Conservation (phyloP, 257 asterid genomes). For the Petunia secreta region DNA sequence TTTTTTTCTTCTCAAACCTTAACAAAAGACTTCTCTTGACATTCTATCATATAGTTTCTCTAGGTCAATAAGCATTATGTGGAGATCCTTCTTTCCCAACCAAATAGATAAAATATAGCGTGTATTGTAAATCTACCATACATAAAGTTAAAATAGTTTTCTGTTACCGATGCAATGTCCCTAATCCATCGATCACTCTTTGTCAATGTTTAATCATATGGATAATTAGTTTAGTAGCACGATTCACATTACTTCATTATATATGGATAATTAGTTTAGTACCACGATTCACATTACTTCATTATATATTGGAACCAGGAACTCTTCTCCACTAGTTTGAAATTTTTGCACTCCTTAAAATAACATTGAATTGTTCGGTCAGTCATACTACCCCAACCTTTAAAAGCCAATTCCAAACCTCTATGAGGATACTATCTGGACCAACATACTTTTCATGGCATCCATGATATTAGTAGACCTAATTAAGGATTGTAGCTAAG, state of each 20-base stretch:
- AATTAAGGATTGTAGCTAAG: no score
- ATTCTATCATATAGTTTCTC: neutral
- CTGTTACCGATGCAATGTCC: neutral
- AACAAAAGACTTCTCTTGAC: neutral
- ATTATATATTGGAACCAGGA: neutral
- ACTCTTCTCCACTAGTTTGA: neutral
- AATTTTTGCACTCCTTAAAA: neutral
- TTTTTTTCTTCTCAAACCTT: neutral
- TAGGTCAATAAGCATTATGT: neutral
- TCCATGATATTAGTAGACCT: no score
- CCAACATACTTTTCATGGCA: neutral
- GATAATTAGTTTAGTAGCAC: no score
- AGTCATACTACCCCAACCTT: neutral
- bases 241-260: neutral
- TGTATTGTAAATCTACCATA: neutral
- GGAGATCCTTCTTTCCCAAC: neutral
- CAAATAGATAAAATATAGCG: no score
- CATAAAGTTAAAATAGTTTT: neutral
- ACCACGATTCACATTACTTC: neutral
- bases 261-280: no score
- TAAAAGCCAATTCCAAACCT: neutral
- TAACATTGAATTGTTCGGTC: no score
- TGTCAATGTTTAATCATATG: no score
- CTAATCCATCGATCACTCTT: neutral
- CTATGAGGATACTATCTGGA: neutral